Evolutionary conservation across 2,329 filamentous ascomycete species (phyloP), one percentile per base, ranked within the genome.

Genomic region (Metarhizium sp.): DNA sequence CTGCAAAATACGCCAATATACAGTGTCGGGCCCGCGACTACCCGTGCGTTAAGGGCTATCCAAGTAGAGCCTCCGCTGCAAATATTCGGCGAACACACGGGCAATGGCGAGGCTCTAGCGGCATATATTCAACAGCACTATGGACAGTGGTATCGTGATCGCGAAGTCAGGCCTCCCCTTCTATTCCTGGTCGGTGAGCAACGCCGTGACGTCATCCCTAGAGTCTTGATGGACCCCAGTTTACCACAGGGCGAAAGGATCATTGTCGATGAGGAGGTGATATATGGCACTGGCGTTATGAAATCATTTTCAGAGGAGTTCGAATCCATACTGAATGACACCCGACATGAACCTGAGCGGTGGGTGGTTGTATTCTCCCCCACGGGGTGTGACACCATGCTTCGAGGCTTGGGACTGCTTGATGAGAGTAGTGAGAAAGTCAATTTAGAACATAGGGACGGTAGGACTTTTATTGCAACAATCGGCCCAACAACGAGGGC

Each of bases 401-500:
- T 86, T 46, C 70, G 72, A 6, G 74, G 73, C 2, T 65, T 88
- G 52, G 78, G 74, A 2, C 62, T 80, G 60, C 64, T 85, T 18
- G 78, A 83, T 55, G 64, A 69, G 5, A 65, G 67, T 18, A 78
- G 74, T 0, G 72, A 73, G 20, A 76, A 67, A 62, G 71, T 67
- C 20, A 64, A 64, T 38, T 62, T 60, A 5, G 63, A 52, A 13
- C 59, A 57, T 3, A 59, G 65, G 36, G 66, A 67, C 32, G 72
- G 71, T 10, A 77, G 69, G 52, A 86, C 84, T 1, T 84, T 81
- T 59, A 76, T 97, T 58, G 90, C 87, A 14, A 95, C 92, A 0
- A 99, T 99, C 69, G 94, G 94, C 0, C 92, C 94, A 13, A 99
- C 94, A 18, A 99, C 94, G 11, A 79, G 86, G 59, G 84, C 91